These are phyloP conservation scores for Sugiyamaella pinicola DNA, from an alignment of 1,139 yeast genomes.

Conservation along the genomic window DNA sequence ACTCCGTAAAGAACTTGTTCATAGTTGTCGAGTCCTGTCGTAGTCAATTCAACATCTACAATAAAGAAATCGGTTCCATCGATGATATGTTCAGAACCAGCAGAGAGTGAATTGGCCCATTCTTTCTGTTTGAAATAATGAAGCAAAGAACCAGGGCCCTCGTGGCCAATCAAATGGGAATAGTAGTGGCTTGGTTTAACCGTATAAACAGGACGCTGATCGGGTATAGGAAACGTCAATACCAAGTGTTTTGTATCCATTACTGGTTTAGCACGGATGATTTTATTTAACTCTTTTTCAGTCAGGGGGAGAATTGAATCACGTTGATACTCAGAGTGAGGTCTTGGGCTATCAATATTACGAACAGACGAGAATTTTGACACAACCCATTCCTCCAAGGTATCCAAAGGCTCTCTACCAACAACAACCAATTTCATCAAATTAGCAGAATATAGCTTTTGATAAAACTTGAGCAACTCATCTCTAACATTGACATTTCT, in stretches of 20 bases:
- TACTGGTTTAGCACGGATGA: constrained; percentile 75
- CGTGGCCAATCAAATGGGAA: constrained; percentile 89
- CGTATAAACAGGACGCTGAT: constrained; percentile 64
- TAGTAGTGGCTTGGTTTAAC: constrained; percentile 69
- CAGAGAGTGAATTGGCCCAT: constrained; percentile 78
- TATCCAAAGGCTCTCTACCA: constrained; percentile 78
- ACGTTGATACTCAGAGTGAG: constrained; percentile 6
- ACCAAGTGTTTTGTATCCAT: constrained; percentile 73
- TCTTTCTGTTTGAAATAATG: constrained; percentile 67
- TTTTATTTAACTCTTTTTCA: constrained; percentile 52
- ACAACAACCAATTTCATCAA: constrained; percentile 84
- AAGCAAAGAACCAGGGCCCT: constrained; percentile 80
- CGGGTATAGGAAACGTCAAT: constrained; percentile 73
- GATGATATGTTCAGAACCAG: constrained; percentile 72
- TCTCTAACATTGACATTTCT: constrained; percentile 66
- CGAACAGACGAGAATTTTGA: constrained; percentile 67
- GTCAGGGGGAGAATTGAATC: constrained; percentile 42
- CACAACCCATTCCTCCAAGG: constrained; percentile 67
- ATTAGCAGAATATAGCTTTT: constrained; percentile 64
- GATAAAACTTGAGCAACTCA: constrained; percentile 62
- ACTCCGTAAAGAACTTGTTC: constrained; percentile 57
- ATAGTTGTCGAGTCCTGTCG: constrained; percentile 66
- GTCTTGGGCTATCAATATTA: constrained; percentile 48
- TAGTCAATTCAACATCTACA: constrained; percentile 74
- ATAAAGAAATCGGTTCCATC: constrained; percentile 68